Conservation (phyloP, 2,329 filamentous ascomycete genomes). For the Beauveria bassiana region DNA sequence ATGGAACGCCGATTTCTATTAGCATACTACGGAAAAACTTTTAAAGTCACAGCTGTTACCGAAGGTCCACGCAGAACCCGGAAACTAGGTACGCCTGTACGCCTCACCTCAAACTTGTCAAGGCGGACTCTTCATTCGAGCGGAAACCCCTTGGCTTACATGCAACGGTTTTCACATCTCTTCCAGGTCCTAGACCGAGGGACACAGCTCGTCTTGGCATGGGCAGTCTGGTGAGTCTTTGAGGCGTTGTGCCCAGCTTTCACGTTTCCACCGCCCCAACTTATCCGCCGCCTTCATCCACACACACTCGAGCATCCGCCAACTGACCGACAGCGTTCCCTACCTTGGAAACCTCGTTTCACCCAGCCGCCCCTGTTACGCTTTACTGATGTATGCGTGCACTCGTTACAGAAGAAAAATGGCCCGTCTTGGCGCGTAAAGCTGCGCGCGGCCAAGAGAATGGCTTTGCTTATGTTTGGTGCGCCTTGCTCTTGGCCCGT, state of each 20-base stretch:
- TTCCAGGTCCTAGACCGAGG: constrained; percentile 5
- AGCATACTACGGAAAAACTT: too few species aligned
- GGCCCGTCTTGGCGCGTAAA: neutral
- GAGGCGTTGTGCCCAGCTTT: neutral
- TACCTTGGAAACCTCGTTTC: neutral
- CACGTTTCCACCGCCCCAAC: constrained; percentile 4
- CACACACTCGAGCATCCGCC: neutral
- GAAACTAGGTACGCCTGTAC: neutral
- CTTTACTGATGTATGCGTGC: neutral
- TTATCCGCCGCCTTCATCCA: neutral
- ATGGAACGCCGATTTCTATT: neutral
- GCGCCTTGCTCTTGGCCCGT: neutral
- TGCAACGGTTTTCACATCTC: neutral
- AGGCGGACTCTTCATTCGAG: neutral
- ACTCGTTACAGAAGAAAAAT: neutral
- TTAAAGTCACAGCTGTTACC: too few species aligned
- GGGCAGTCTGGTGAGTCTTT: neutral
- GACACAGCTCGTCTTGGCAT: constrained; percentile 5
- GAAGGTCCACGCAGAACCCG: neutral
- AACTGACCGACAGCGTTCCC: neutral
- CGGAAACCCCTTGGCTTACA: neutral
- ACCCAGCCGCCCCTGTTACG: neutral
- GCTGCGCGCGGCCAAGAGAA: neutral
- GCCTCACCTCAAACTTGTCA: neutral
- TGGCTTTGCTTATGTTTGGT: neutral